phyloP scores from a whole-genome alignment of 1,284 basidiomycete genomes.

The Anthracocystis walkeri region DNA sequence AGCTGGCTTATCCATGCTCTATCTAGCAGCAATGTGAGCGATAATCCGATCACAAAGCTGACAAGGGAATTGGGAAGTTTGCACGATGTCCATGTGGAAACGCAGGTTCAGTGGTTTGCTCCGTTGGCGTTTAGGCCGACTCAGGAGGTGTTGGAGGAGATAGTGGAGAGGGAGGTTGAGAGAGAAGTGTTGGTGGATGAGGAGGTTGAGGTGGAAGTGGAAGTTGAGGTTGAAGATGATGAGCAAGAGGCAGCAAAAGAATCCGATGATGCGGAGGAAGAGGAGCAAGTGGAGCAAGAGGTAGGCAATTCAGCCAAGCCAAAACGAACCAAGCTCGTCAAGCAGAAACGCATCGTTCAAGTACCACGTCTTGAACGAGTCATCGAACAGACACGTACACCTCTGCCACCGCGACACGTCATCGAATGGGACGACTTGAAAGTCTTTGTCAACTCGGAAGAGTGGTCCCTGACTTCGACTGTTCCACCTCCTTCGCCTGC shows the following conservation, averaged over 20 bases:
- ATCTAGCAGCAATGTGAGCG: neutral
- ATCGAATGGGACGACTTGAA: slow-evolving; percentile 63
- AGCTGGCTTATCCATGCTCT: slow-evolving; percentile 34
- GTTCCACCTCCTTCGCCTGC: slow-evolving; percentile 25
- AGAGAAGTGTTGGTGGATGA: slow-evolving; percentile 41
- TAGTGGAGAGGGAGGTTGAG: slow-evolving; percentile 39
- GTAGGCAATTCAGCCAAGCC: neutral
- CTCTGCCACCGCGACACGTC: slow-evolving; percentile 26
- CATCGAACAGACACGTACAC: slow-evolving; percentile 12
- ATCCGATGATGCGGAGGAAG: slow-evolving; percentile 8
- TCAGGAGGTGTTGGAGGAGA: slow-evolving; percentile 67
- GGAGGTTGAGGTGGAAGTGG: slow-evolving; percentile 36
- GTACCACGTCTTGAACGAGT: slow-evolving; percentile 18
- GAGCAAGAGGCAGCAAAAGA: slow-evolving; percentile 4
- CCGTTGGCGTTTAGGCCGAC: slow-evolving; percentile 85
- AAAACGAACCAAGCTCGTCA: slow-evolving; percentile 17
- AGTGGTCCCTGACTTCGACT: slow-evolving; percentile 79
- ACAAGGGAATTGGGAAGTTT: slow-evolving; percentile 69
- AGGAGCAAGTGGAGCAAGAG: slow-evolving; percentile 13
- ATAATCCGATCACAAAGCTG: slow-evolving; percentile 31
- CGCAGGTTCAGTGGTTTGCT: slow-evolving; percentile 90
- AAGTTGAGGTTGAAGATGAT: slow-evolving; percentile 4
- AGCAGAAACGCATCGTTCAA: slow-evolving; percentile 27
- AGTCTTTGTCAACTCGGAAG: slow-evolving; percentile 91
- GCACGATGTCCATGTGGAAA: slow-evolving; percentile 92